Evolutionary conservation across 129 eudicot species (phyloP).

Genomic region (Erigeron canadensis): DNA sequence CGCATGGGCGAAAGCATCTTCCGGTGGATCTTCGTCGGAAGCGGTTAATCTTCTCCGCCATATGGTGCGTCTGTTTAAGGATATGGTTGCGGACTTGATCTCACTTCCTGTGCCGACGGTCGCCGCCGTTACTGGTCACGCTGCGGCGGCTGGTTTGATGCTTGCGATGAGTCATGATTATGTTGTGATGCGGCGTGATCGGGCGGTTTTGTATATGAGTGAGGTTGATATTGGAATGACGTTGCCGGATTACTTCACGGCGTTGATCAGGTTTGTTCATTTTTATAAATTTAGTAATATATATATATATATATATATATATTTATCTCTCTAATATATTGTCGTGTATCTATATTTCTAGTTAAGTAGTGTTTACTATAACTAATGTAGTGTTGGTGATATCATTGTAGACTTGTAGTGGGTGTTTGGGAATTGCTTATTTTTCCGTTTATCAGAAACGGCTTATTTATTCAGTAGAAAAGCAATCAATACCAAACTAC

Average conservation of each 20-base stretch:
- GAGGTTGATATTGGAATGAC: conserved; percentile 85
- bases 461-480: too few species aligned
- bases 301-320: too few species aligned
- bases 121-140: conserved; percentile 84
- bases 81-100: conserved; percentile 51
- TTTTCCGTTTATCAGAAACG: too few species aligned
- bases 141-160: conserved; percentile 86
- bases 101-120: conserved; percentile 83
- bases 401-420: too few species aligned
- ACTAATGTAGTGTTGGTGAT: too few species aligned
- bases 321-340: too few species aligned
- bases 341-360: too few species aligned
- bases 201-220: conserved; percentile 77
- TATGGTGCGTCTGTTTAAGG: conserved; percentile 56
- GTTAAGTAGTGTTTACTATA: too few species aligned
- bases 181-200: conserved; percentile 58
- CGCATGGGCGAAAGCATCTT: conserved; percentile 52
- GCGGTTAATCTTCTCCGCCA: conserved; percentile 37
- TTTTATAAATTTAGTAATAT: too few species aligned
- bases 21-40: conserved; percentile 39
- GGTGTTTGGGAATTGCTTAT: too few species aligned
- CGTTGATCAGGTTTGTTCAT: conserved; percentile 8
- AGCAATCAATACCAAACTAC: too few species aligned
- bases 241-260: conserved; percentile 66
- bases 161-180: conserved; percentile 80